Percentiles rank a stretch among this genome's conserved stretches.
These are phyloP conservation scores for Kwoniella sp. DNA, from an alignment of 768 basidiomycete species.

Conservation along the genomic window DNA sequence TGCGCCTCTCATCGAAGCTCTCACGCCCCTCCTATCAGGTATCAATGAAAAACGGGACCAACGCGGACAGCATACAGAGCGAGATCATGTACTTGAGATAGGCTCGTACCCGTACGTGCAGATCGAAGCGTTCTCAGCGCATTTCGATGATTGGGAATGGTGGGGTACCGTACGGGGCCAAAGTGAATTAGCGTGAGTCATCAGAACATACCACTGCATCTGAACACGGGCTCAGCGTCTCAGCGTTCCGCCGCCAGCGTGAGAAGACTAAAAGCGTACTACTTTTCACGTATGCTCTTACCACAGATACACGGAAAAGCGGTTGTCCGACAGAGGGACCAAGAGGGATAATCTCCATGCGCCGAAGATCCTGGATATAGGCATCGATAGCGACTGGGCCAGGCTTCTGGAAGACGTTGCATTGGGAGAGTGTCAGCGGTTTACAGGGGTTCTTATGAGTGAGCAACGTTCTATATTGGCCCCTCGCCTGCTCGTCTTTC, in stretches of 20 bases:
- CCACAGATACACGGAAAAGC: not conserved
- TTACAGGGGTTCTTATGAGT: conserved; percentile 31
- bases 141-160: conserved; percentile 30
- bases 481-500: too few species aligned
- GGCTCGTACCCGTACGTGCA: conserved; percentile 32
- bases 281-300: not conserved
- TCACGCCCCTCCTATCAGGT: conserved; percentile 14
- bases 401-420: not conserved
- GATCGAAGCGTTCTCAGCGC: conserved; percentile 21
- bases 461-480: conserved; percentile 1
- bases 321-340: not conserved
- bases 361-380: conserved; percentile 29
- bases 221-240: not conserved
- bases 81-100: conserved; percentile 28
- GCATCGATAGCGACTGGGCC: conserved; percentile 25
- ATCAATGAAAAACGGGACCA: too few species aligned
- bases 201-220: too few species aligned
- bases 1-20: conserved; percentile 26
- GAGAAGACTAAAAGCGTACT: conserved; percentile 8
- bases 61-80: not conserved
- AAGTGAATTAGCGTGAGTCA: conserved; percentile 30
- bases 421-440: conserved; percentile 2
- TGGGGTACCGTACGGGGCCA: conserved; percentile 32
- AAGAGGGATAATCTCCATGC: conserved; percentile 19
- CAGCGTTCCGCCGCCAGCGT: conserved; percentile 22